phyloP scores from a whole-genome alignment of 1,139 yeast species.

The Debaryomyces subglobosus region DNA sequence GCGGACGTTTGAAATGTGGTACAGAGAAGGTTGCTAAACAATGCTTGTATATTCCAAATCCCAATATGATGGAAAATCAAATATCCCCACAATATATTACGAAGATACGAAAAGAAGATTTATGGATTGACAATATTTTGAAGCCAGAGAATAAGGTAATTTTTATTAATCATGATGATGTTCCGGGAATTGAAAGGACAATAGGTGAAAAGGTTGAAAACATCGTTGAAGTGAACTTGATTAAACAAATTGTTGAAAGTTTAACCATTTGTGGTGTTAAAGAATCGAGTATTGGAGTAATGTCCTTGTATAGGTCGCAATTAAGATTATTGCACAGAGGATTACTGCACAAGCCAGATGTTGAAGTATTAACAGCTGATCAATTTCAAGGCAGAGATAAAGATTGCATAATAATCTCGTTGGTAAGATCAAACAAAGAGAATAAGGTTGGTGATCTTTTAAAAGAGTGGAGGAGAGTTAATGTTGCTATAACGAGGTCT shows the following conservation, averaged over 20 bases:
- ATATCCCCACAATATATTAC: constrained; percentile 8
- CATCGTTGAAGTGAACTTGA: constrained; percentile 66
- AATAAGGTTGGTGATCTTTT: constrained; percentile 74
- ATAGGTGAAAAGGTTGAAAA: constrained; percentile 74
- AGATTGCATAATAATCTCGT: constrained; percentile 82
- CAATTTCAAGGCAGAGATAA: constrained; percentile 96
- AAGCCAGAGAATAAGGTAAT: constrained; percentile 56
- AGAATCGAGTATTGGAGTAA: constrained; percentile 71
- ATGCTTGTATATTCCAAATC: constrained; percentile 48
- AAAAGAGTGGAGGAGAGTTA: constrained; percentile 87
- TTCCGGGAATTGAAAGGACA: constrained; percentile 60
- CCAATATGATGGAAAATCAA: constrained; percentile 20
- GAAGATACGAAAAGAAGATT: constrained; percentile 9
- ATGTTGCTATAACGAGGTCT: constrained; percentile 94
- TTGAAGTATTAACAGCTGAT: constrained; percentile 91
- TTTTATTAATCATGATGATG: constrained; percentile 75
- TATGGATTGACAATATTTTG: constrained; percentile 39
- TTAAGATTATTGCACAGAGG: constrained; percentile 54
- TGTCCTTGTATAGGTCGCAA: constrained; percentile 89
- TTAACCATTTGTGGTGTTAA: constrained; percentile 63
- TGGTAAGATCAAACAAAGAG: constrained; percentile 80
- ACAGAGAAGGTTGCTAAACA: constrained; percentile 62
- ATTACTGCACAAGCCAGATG: constrained; percentile 40
- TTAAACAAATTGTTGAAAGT: constrained; percentile 63
- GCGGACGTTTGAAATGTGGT: constrained; percentile 79